Evolutionary conservation across 78 protist species (phyloP), one percentile per base, ranked within the genome.

Genomic region (Tieghemostelium lacteum): DNA sequence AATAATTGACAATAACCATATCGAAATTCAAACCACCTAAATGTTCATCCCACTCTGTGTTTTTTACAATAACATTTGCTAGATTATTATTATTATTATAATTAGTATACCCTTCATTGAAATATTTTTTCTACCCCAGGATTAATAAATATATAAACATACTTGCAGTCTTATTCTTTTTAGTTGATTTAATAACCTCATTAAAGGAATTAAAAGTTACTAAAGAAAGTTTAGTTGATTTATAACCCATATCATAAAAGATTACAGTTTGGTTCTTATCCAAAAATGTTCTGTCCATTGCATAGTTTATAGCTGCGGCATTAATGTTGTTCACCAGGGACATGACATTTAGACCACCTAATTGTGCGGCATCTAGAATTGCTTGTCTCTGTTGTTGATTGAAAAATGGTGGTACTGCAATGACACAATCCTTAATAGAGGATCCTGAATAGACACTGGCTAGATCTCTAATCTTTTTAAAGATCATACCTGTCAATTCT

Each of bases 201-300:
- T 26, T 10, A 26, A 26, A 36, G 10, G 76, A 65, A 34, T n/a
- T 22, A 28, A 65, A 87, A 52, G 55, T 54, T 20, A 74, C 86
- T 58, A 94, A 64, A 2, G 96, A 75, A 5, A 78, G 80, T 10
- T 34, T 52, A n/a, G 92, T 85, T 24, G 50, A 58, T 39, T 63
- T 54, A 17, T 93, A 78, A 70, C 96, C 96, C 93, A 94, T 92
- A 70, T 94, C 95, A 33, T 78, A 94, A 40, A 94, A 91, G 77
- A 91, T 36, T 1, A 73, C 69, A 3, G 70, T 40, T 58, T 75
- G 57, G 20, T 86, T 85, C 36, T 40, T 65, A 3, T 91, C 93
- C 16, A 52, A 17, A 50, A 77, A 75, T 12, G 22, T 58, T 10
- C 94, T n/a, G 37, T 74, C 87, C 50, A 58, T 57, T 33, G 92